A percentile compares a stretch with the other conserved stretches of the same genome.
Evolutionary conservation across 192 early-diverging fungal species (phyloP).

Genomic region (Backusella sp.): DNA sequence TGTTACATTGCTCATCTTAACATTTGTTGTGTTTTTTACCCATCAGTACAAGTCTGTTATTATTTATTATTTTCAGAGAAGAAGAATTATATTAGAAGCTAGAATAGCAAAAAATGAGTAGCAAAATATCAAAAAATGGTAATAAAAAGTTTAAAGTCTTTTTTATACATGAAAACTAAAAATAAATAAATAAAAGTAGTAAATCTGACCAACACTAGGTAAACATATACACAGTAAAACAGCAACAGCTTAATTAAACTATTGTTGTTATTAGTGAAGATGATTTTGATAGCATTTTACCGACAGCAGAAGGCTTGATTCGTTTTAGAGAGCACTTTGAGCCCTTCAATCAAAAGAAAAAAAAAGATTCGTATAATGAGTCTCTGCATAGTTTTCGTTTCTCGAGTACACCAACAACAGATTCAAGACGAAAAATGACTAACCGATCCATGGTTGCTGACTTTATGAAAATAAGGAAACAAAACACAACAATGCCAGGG

Average conservation of each 20-base stretch:
- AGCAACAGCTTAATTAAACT: neutral
- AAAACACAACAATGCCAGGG: conserved; percentile 4
- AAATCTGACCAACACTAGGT: neutral
- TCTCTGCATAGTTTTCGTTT: conserved; percentile 19
- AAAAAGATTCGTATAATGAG: conserved; percentile 4
- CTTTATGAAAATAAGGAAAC: neutral
- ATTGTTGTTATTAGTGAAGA: neutral
- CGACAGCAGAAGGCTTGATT: conserved; percentile 11
- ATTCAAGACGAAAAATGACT: neutral
- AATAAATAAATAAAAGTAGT: neutral
- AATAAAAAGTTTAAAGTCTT: neutral
- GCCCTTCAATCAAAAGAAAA: neutral
- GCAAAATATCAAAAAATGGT: neutral
- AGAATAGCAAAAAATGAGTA: conserved; percentile 5
- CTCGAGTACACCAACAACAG: neutral
- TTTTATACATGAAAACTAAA: conserved; percentile 1
- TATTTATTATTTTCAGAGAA: neutral
- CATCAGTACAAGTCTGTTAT: neutral
- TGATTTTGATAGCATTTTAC: conserved; percentile 6
- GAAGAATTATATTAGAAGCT: neutral
- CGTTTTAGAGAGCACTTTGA: conserved; percentile 2
- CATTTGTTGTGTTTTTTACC: neutral
- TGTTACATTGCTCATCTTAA: neutral
- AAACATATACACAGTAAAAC: neutral
- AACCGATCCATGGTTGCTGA: neutral